Base-by-base conservation (phyloP, 495 filamentous ascomycete genomes). In the Bacidia gigantensis region DNA sequence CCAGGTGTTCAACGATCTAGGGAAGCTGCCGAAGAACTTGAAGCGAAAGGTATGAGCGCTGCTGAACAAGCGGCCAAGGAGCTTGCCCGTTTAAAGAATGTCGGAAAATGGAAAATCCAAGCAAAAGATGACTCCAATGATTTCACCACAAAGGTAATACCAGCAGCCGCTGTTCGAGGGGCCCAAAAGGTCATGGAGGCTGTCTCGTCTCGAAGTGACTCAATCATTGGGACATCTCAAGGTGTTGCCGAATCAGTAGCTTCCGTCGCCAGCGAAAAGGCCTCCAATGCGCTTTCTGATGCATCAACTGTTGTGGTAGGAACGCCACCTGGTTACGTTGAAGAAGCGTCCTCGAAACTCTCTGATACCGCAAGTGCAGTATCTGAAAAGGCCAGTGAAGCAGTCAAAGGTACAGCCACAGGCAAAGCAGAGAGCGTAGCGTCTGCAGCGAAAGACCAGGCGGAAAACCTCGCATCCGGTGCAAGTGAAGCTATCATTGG, bases 31-130 rank as follows among this genome's bases (percentile, higher is more conserved):
- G 77, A 80, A 46, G 77, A 79, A 2, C 70, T 95, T 12, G 78
- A 95, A 60, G 78, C 78, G 11, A 72, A 73, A 55, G 92, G 78
- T 24, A 97, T 96, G 84, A 69, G 69, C 47, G 72, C 84, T 52
- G 92, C 93, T 3, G 83, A 88, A 51, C 65, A 80, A 23, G 79
- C 87, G 17, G 93, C 92, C 26, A 82, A 81, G 58, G 89, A 99
- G 60, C 74, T 99, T 26, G 73, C 74, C 17, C 69, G 87, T 35
- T 65, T 99, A 23, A 97, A 92, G 76, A 82, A 85, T 56, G 83
- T 93, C 40, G 86, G 81, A 22, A 72, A 73, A 56, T 93, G 86
- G 85, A 97, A 97, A 68, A 74, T 95, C 44, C 72, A 76, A 21
- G 80, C 88, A 39, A 66, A 74, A 23, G 93, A 96, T 59, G 70